Evolutionary conservation across 2,329 filamentous ascomycete species (phyloP), one percentile per base, ranked within the genome.

Genomic region (Tolypocladium nubicola): DNA sequence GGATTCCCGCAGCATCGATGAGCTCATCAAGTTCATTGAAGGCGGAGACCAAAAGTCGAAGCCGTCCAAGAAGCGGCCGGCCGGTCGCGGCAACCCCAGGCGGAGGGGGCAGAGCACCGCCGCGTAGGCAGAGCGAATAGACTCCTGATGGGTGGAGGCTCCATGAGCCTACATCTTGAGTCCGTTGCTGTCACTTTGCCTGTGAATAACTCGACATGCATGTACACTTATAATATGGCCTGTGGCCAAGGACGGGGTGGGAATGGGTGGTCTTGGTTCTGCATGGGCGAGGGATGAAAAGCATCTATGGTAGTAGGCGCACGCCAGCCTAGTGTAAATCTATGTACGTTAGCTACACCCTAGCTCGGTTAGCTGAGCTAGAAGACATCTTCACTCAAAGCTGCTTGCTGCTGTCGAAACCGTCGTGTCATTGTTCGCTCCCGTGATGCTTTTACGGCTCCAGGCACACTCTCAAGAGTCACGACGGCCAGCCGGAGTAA

Each of bases 1-100:
- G 53, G 90, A 95, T 69, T 84, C 87, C 57, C 82, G 91, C 65
- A 96, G 86, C 74, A 91, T 99, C 61, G 92, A 97, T 65, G 93
- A 99, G 71, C 77, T 99, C 45, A 79, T 99, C 69, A 90, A 88
- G 73, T 97, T 93, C 73, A 97, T 99, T 64, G 94, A 97, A 72
- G 93, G 92, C 49, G 77, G 72, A 19, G 81, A 84, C 56, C 74
- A 77, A 60, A 76, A 79, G 66, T 75, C 76, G 61, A 76, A 73
- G 60, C 73, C 72, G 57, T 71, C 73, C n/a, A 86, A 85, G 74
- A 84, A 84, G 70, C 76, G 78, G 53, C 68, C 77, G 16, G 47
- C 47, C 43, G 72, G 75, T 55, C 76, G 79, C 35, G 76, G 75
- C 61, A 83, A 82, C 61, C 81, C 81, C 13, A 85, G 84, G 72